Base-by-base conservation (phyloP, 257 asterid species). In the Rubia yunnanensis region DNA sequence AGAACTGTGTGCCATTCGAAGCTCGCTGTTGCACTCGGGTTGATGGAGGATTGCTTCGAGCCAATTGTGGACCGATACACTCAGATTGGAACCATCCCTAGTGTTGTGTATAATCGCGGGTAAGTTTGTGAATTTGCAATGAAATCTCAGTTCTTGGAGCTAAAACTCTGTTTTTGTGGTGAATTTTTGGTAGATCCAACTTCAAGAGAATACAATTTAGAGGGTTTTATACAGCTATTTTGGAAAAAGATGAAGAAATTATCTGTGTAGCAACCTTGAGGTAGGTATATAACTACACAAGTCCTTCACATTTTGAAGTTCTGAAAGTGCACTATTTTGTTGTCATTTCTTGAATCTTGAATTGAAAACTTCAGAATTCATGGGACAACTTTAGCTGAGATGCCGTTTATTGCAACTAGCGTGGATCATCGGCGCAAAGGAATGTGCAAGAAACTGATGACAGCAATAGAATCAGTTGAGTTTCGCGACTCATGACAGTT, bases 361-460 rank as follows among this genome's bases (percentile, higher is more conserved):
- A 28, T 73, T 46, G 7, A 34, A 44, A 44, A 53, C 23, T 18
- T 8, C 41, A 82, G 95, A 78, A 75, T 84, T 48, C 87, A 82
- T 68, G 95, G 85, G 60, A 78, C 79, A 62, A 80, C 64, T 52
- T 77, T 86, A 24, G 83, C 81, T 20, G 87, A 86, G 72, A 86
- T 86, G 88, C 88, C 91, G 7, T 86, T 84, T 69, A 80, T 86
- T 56, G 87, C 85, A 36, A 86, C 88, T 27, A 63, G 76, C 64
- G 71, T 72, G 38, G 63, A 17, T 17, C 71, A 82, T 48, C 69
- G 95, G 68, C 14, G 76, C 73, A 71, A 58, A 71, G 89, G 94
- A 64, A 86, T 83, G 87, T 83, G 89, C 75, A 83, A 32, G 68
- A 81, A 63, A 54, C 58, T 86, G 36, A 63, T 86, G 86, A 30